Base-by-base conservation (phyloP, 495 filamentous ascomycete species). In the Pseudevernia furfuracea region DNA sequence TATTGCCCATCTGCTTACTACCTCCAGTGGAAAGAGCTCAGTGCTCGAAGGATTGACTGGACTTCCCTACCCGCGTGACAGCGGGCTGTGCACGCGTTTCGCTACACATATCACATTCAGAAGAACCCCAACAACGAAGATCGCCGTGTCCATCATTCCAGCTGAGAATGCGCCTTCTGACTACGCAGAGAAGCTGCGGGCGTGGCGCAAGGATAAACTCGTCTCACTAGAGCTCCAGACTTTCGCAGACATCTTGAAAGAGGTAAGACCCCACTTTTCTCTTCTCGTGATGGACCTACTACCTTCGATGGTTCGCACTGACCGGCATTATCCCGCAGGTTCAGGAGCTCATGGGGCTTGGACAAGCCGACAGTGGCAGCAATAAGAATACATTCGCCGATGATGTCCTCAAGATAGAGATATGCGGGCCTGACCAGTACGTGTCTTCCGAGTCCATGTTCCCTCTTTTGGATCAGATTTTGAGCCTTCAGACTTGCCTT, bases 351-450 rank as follows among this genome's bases (percentile, higher is more conserved):
- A 78, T 78, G 72, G 74, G 70, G 0, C 39, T 80, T 14, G 74
- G 71, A 5, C 61, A 58, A 0, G 63, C 49, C 6, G 55, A 67
- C 0, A 62, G 59, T 4, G 63, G 62, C 6, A 67, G 63, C 17
- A 30, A 25, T 9, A 60, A 65, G 34, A 67, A 73, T 8, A 74
- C 78, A 0, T 88, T 89, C 63, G 82, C 81, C 3, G 72, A 79
- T 7, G 78, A 86, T 67, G 74, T 88, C 3, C 76, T 89, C 17
- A 80, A 77, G 41, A 76, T 88, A 23, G 83, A 88, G 68, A 81
- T 87, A 6, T 64, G 65, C 30, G 84, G 87, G 0, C 85, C 85
- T 0, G 56, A 82, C 3, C 75, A 84, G 62, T n/a, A n/a, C n/a
- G n/a, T n/a, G n/a, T n/a, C n/a, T n/a, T n/a, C n/a, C n/a, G n/a